Percentiles rank a stretch among this genome's conserved stretches.
phyloP scores from a whole-genome alignment of 108 stramenopile genomes.

The Hondaea fermentalgiana region DNA sequence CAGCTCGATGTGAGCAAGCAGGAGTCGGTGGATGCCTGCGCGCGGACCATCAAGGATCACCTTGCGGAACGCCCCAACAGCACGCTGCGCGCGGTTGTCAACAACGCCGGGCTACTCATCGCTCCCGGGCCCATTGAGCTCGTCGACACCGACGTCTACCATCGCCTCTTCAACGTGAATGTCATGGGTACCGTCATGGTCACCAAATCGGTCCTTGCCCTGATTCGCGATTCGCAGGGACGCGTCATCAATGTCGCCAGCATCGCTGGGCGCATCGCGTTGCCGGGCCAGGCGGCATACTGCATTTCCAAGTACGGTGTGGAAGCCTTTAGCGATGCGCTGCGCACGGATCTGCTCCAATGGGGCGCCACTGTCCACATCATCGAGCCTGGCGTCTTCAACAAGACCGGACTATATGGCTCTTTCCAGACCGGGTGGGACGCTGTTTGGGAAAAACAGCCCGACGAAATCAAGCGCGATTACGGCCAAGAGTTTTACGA shows the following conservation, averaged over 20 bases:
- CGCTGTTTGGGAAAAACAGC: background rate
- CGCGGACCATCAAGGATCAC: background rate
- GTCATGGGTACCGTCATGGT: slow-evolving; percentile 1
- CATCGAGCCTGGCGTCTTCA: slow-evolving; percentile 16
- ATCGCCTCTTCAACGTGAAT: background rate
- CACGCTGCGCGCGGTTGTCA: background rate
- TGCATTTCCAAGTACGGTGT: background rate
- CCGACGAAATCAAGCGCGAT: background rate
- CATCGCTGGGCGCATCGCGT: background rate
- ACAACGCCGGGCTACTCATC: background rate
- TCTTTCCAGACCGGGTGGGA: background rate
- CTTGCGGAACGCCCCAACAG: background rate
- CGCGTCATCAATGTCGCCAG: background rate
- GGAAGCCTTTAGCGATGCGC: background rate
- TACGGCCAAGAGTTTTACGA: background rate
- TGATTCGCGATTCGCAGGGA: background rate
- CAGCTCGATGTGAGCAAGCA: background rate
- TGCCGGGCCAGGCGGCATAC: background rate
- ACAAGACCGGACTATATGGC: background rate
- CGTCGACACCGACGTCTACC: background rate
- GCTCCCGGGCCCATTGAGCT: background rate
- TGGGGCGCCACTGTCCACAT: background rate
- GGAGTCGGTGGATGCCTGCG: background rate
- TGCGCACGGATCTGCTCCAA: background rate
- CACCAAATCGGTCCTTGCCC: background rate